Percentiles rank a stretch among this genome's conserved stretches.
Evolutionary conservation across 2,329 filamentous ascomycete genomes (phyloP).

Genomic region (Pseudocercospora musae): DNA sequence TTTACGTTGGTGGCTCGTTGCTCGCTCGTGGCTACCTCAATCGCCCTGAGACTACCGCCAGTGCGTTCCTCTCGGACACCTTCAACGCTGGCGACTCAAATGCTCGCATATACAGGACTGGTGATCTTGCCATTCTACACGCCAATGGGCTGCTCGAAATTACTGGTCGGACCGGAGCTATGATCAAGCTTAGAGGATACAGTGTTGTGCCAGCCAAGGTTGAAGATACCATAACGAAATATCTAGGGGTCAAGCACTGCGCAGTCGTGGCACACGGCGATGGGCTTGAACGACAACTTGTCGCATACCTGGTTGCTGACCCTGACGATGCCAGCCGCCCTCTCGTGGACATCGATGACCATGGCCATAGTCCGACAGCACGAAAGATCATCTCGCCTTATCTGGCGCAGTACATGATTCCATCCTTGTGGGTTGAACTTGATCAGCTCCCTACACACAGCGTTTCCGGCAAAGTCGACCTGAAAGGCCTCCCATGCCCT

Average conservation of each 20-base stretch:
- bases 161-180: slow-evolving; percentile 70
- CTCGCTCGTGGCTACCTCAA: slow-evolving; percentile 76
- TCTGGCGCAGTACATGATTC: slow-evolving; percentile 81
- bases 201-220: slow-evolving; percentile 75
- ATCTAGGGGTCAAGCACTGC: slow-evolving; percentile 68
- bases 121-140: slow-evolving; percentile 66
- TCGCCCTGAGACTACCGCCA: slow-evolving; percentile 71
- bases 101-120: slow-evolving; percentile 71
- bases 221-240: slow-evolving; percentile 66
- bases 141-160: slow-evolving; percentile 69
- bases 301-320: slow-evolving; percentile 73
- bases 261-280: slow-evolving; percentile 73
- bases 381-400: slow-evolving; percentile 62
- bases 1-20: slow-evolving; percentile 71
- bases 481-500: slow-evolving; percentile 67
- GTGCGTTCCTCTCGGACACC: slow-evolving; percentile 65
- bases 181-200: slow-evolving; percentile 79
- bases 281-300: slow-evolving; percentile 69
- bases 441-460: slow-evolving; percentile 69
- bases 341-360: slow-evolving; percentile 63
- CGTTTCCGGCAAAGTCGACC: slow-evolving; percentile 75
- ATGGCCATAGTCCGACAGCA: slow-evolving; percentile 67
- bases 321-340: slow-evolving; percentile 58
- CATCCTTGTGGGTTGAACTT: slow-evolving; percentile 71
- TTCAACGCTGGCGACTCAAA: slow-evolving; percentile 56